Evolutionary conservation across 176 grass and related monocot species (phyloP).

Genomic region (Zea mays): DNA sequence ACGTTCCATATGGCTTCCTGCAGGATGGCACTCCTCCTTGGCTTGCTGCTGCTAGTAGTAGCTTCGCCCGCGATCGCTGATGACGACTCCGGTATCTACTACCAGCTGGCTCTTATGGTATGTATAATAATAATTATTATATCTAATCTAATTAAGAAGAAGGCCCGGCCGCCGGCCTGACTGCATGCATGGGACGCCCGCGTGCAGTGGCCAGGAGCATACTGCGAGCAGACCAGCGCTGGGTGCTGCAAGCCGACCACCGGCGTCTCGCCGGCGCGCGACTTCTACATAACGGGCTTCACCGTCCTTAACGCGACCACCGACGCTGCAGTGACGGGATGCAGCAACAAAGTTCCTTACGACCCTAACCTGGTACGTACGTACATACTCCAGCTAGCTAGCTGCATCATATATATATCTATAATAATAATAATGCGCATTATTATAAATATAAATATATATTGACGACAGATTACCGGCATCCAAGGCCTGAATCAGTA

Average conservation of each 20-base stretch:
- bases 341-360: conserved; percentile 34
- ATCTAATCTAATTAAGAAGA: too few species aligned
- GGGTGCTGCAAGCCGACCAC: conserved; percentile 43
- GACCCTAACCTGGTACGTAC: background rate
- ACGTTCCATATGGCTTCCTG: too few species aligned
- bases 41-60: background rate
- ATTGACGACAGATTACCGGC: background rate
- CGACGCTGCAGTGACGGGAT: background rate
- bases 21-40: too few species aligned
- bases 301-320: conserved; percentile 13
- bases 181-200: background rate
- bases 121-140: too few species aligned
- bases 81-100: conserved; percentile 24
- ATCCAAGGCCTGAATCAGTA: conserved; percentile 12
- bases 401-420: too few species aligned
- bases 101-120: conserved; percentile 44
- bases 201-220: conserved; percentile 50
- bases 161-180: too few species aligned
- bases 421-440: too few species aligned
- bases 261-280: conserved; percentile 20
- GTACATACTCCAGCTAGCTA: background rate
- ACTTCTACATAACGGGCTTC: conserved; percentile 40
- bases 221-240: conserved; percentile 30
- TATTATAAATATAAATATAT: too few species aligned
- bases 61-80: conserved; percentile 11